Conservation (phyloP, 2,329 filamentous ascomycete species). For the Fusarium pseudograminearum region DNA sequence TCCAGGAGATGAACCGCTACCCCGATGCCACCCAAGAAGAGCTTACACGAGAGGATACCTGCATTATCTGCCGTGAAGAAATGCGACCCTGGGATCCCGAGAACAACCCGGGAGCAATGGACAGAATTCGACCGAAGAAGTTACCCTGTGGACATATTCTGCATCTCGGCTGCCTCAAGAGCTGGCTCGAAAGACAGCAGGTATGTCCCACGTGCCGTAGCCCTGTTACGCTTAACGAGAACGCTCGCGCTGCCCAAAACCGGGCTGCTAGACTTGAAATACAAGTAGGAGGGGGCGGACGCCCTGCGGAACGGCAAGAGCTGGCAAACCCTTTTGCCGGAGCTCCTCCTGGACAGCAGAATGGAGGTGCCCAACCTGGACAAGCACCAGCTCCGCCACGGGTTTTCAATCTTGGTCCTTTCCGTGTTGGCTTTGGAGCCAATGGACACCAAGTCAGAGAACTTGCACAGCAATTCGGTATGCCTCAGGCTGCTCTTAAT, state of each 20-base stretch:
- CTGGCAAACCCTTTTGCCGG: constrained; percentile 40
- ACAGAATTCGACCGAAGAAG: constrained; percentile 91
- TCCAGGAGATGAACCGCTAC: constrained; percentile 94
- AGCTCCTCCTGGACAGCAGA: constrained; percentile 39
- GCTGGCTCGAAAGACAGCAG: constrained; percentile 97
- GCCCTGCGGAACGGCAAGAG: constrained; percentile 40
- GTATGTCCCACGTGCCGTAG: constrained; percentile 95
- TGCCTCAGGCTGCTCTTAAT: constrained; percentile 51
- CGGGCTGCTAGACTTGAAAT: constrained; percentile 50
- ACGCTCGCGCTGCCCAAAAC: constrained; percentile 44
- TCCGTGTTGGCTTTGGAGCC: constrained; percentile 82
- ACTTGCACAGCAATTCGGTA: constrained; percentile 72
- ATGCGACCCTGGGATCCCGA: constrained; percentile 82
- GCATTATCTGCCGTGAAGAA: constrained; percentile 96
- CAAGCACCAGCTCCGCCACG: constrained; percentile 60
- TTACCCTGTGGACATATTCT: constrained; percentile 95
- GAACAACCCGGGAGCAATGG: constrained; percentile 75
- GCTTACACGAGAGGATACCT: constrained; percentile 87
- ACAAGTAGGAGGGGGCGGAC: constrained; percentile 48
- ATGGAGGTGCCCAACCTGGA: constrained; percentile 41
- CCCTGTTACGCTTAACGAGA: constrained; percentile 67
- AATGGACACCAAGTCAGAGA: constrained; percentile 74
- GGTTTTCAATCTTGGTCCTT: constrained; percentile 78
- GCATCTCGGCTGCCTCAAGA: constrained; percentile 93
- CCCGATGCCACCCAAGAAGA: constrained; percentile 92